Evolutionary conservation across 148 eudicot genomes (phyloP).

Genomic region (Spergularia marina): DNA sequence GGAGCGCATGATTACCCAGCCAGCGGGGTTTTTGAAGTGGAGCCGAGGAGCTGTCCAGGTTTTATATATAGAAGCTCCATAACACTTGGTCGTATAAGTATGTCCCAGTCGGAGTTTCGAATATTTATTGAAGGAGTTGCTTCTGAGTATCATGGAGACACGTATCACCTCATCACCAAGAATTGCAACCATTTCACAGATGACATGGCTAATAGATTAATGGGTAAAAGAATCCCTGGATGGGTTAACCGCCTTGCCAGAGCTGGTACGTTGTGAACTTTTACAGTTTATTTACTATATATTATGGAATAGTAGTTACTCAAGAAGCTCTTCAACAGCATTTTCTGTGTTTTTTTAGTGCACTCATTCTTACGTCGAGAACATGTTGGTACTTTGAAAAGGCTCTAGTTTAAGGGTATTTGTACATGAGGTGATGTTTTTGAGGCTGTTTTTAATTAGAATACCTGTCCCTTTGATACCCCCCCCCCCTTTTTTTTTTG

Average conservation of each 20-base stretch:
- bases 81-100: constrained; percentile 47
- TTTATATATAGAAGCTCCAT: constrained; percentile 68
- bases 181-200: constrained; percentile 89
- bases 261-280: constrained; percentile 47
- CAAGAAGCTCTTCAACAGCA: too few relatives aligned
- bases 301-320: background rate
- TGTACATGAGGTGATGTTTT: too few relatives aligned
- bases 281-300: background rate
- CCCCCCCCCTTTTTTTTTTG: too few relatives aligned
- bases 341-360: too few relatives aligned
- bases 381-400: too few relatives aligned
- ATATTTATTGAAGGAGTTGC: constrained; percentile 59
- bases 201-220: constrained; percentile 55
- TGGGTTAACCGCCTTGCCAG: constrained; percentile 90
- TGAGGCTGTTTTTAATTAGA: too few relatives aligned
- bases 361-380: too few relatives aligned
- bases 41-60: constrained; percentile 80
- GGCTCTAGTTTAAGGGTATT: too few relatives aligned
- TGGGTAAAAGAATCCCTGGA: constrained; percentile 71
- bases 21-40: constrained; percentile 89
- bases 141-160: constrained; percentile 82
- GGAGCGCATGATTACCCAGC: constrained; percentile 81
- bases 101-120: constrained; percentile 66
- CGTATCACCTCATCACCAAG: constrained; percentile 77
- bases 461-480: too few relatives aligned